phyloP scores from a whole-genome alignment of 257 asterid genomes.

The Verbascum thapsus region DNA sequence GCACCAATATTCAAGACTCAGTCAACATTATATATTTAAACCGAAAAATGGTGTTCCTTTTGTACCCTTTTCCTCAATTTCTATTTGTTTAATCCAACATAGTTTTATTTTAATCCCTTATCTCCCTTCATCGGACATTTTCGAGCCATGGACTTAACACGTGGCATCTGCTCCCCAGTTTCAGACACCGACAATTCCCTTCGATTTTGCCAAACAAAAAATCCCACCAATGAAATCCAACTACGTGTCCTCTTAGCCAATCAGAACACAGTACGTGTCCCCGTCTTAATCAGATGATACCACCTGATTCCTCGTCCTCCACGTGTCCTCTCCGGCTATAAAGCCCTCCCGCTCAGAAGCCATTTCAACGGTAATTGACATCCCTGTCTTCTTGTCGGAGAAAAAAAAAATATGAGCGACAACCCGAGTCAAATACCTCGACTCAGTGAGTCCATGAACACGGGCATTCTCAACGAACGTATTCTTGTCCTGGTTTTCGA shows the following conservation, averaged over 20 bases:
- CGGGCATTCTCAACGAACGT: constrained; percentile 65
- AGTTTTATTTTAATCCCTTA: no score
- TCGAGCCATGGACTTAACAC: constrained; percentile 22
- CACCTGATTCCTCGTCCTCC: no score
- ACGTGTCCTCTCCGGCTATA: constrained; percentile 26
- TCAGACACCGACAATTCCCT: background rate
- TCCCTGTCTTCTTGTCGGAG: background rate
- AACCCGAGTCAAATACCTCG: background rate
- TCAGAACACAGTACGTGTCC: constrained; percentile 21
- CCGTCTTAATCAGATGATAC: background rate
- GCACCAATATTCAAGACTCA: no score
- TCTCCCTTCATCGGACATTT: no score
- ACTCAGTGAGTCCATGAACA: constrained; percentile 1
- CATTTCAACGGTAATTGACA: background rate
- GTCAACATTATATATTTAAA: no score
- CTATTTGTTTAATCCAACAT: no score
- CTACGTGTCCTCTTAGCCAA: no score
- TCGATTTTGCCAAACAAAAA: no score
- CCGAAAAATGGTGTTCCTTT: no score
- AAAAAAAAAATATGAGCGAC: constrained; percentile 35
- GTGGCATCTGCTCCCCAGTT: constrained; percentile 8
- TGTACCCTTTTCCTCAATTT: no score
- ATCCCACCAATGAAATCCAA: no score
- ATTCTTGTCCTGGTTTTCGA: constrained; percentile 51
- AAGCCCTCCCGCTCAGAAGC: constrained; percentile 2